These are phyloP conservation scores for Tuber brumale DNA, from an alignment of 495 filamentous ascomycete genomes.

Conservation along the genomic window DNA sequence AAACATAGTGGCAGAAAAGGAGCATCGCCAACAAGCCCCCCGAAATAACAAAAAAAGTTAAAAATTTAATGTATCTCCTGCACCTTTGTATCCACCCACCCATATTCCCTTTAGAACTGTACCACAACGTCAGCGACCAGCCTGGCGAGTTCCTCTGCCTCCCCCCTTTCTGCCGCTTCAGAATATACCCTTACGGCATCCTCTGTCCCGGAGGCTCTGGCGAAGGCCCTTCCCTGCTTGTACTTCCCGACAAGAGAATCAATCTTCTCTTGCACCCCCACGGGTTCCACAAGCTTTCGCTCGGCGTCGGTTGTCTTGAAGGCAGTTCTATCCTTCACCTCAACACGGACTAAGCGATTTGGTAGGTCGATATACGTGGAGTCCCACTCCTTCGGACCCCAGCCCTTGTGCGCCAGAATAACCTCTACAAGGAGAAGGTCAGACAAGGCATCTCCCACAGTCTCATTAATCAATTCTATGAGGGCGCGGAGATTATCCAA, in stretches of 20 bases:
- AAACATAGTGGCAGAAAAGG: neutral
- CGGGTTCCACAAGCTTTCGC: constrained; percentile 71
- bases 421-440: constrained; percentile 95
- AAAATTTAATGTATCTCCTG: neutral
- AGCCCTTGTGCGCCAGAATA: constrained; percentile 89
- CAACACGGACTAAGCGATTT: constrained; percentile 86
- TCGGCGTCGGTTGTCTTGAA: constrained; percentile 91
- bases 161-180: constrained; percentile 78
- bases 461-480: constrained; percentile 89
- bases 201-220: constrained; percentile 87
- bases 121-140: constrained; percentile 68
- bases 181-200: constrained; percentile 95
- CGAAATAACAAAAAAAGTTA: neutral
- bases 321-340: constrained; percentile 75
- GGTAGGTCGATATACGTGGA: constrained; percentile 91
- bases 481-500: constrained; percentile 75
- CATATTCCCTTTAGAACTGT: constrained; percentile 25
- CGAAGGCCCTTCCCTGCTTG: constrained; percentile 83
- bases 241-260: constrained; percentile 83
- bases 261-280: constrained; percentile 73
- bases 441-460: constrained; percentile 90
- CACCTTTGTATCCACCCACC: neutral
- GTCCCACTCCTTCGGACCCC: constrained; percentile 86
- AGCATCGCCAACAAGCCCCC: neutral
- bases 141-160: constrained; percentile 78